Evolutionary conservation across 2,329 filamentous ascomycete genomes (phyloP).

Genomic region (Diaporthe helianthi): DNA sequence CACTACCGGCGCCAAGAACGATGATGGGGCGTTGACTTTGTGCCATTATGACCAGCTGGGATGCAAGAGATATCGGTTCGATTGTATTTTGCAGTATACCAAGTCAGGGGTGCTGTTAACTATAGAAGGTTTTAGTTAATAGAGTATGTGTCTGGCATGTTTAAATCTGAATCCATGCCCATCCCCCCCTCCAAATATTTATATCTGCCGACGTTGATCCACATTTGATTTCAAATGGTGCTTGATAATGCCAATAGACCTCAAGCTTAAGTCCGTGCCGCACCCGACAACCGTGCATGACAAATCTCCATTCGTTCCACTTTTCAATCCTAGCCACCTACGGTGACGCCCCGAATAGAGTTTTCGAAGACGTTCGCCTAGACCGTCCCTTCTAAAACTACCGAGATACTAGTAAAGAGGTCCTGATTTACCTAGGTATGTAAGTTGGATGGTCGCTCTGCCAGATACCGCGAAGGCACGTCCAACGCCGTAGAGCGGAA

Average conservation of each 20-base stretch:
- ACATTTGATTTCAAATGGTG: background rate
- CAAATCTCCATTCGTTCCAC: background rate
- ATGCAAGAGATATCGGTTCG: background rate
- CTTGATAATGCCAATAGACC: background rate
- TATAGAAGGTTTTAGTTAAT: fast-evolving
- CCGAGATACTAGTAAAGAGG: too few relatives aligned
- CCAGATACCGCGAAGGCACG: too few relatives aligned
- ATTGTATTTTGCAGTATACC: background rate
- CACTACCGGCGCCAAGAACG: constrained; percentile 18
- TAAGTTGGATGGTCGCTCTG: too few relatives aligned
- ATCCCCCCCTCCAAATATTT: background rate
- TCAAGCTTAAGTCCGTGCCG: background rate
- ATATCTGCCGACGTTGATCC: background rate
- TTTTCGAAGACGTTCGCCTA: background rate
- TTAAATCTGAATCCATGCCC: background rate
- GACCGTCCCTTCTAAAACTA: too few relatives aligned
- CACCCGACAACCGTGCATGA: background rate
- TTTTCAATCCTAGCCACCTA: background rate
- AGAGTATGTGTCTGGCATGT: background rate
- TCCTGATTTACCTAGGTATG: too few relatives aligned
- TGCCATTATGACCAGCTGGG: background rate
- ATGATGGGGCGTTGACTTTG: background rate
- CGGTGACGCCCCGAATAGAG: too few relatives aligned
- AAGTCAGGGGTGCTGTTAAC: too few relatives aligned
- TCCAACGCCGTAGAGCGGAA: too few relatives aligned